Conservation (phyloP, 352 stramenopile species). For the Globisporangium abappressorium region DNA sequence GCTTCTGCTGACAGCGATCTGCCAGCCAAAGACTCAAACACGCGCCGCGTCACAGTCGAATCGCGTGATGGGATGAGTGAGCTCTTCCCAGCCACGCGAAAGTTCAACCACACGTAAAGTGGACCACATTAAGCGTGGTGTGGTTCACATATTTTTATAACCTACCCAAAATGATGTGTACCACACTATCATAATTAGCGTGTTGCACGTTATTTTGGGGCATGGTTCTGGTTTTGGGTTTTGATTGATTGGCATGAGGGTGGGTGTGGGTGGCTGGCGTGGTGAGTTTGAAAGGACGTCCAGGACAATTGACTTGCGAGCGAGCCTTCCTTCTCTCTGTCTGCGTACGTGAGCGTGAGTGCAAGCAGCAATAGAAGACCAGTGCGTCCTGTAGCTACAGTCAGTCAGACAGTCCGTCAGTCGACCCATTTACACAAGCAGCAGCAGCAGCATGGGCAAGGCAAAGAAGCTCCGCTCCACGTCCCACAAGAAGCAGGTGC, state of each 20-base stretch:
- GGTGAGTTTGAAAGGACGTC: slow-evolving; percentile 7
- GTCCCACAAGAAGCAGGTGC: slow-evolving; percentile 80
- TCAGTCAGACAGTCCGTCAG: background rate
- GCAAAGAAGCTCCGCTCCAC: slow-evolving; percentile 84
- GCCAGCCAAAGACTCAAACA: background rate
- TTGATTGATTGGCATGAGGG: slow-evolving; percentile 10
- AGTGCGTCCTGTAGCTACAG: background rate
- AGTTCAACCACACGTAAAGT: slow-evolving; percentile 9
- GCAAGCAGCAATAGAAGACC: background rate
- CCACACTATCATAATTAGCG: background rate
- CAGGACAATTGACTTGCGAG: background rate
- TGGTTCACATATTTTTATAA: background rate
- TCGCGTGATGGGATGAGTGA: slow-evolving; percentile 3
- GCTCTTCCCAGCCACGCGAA: slow-evolving; percentile 9
- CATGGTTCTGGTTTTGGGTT: background rate
- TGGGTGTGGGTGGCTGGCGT: slow-evolving; percentile 6
- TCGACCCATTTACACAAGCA: background rate
- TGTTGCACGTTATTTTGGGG: background rate
- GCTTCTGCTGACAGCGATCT: background rate
- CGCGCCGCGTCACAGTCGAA: background rate
- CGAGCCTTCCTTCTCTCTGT: background rate
- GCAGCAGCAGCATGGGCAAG: slow-evolving; percentile 65
- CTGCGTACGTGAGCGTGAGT: background rate
- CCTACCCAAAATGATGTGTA: background rate
- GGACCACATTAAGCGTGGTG: background rate